phyloP scores from a whole-genome alignment of 805 yeast species.

The Starmerella bacillaris region DNA sequence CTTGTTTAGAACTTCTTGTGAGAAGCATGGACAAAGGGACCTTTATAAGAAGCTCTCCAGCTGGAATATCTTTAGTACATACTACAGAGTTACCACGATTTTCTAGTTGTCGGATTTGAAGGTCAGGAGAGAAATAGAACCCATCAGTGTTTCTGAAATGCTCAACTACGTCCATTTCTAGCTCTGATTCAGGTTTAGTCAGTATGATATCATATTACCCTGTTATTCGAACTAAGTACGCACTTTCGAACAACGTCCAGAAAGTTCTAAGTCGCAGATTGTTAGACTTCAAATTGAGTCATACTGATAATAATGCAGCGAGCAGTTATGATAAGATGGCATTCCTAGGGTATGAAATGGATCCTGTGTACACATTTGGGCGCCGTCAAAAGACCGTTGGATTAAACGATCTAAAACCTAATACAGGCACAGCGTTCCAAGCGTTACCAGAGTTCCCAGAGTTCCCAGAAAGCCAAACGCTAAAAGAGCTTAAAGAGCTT shows the following conservation, averaged over 20 bases:
- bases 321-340: constrained; percentile 32
- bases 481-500: no score
- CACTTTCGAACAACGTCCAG: constrained; percentile 14
- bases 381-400: constrained; percentile 47
- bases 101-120: constrained; percentile 26
- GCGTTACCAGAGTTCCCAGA: no score
- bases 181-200: no score
- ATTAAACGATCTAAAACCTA: no score
- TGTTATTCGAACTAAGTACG: constrained; percentile 12
- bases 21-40: constrained; percentile 9
- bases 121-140: constrained; percentile 15
- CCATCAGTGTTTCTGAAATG: constrained; percentile 1
- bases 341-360: constrained; percentile 66
- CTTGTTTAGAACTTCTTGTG: no score
- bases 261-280: constrained; percentile 9
- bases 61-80: constrained; percentile 25
- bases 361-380: constrained; percentile 83
- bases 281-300: constrained; percentile 13
- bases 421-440: no score
- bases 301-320: not conserved
- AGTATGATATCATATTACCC: constrained; percentile 12
- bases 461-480: no score
- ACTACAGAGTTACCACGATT: constrained; percentile 50
- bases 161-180: constrained; percentile 8
- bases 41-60: constrained; percentile 8